A percentile compares a stretch with the other conserved stretches of the same genome.
These are phyloP conservation scores for Nitzschia inconspicua DNA, from an alignment of 108 stramenopile genomes.

Conservation along the genomic window DNA sequence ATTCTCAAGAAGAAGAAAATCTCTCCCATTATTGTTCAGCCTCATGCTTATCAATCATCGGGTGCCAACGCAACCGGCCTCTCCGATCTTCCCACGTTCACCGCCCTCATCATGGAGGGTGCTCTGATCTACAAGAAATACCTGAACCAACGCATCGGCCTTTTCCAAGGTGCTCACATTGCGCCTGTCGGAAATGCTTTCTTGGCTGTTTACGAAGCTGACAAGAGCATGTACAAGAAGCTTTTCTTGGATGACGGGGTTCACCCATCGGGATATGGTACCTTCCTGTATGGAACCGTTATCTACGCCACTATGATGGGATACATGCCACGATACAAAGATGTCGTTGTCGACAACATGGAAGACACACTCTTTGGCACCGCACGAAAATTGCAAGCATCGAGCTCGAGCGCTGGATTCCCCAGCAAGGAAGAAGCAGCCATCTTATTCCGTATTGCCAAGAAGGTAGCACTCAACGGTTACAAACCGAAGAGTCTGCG, in stretches of 20 bases:
- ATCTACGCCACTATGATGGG: conserved; percentile 44
- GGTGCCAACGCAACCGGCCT: conserved; percentile 40
- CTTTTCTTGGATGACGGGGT: conserved; percentile 44
- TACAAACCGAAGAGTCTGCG: conserved; percentile 15
- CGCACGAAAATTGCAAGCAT: conserved; percentile 24
- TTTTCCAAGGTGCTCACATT: conserved; percentile 18
- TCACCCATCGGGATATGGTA: conserved; percentile 47
- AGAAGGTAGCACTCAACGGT: conserved; percentile 31
- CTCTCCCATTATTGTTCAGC: conserved; percentile 44
- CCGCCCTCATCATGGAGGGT: conserved; percentile 40
- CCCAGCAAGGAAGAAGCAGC: conserved; percentile 37
- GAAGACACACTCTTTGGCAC: conserved; percentile 24
- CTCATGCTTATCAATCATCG: conserved; percentile 38
- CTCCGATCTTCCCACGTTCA: conserved; percentile 45
- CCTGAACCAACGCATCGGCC: conserved; percentile 21
- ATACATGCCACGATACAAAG: conserved; percentile 33
- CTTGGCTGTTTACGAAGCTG: conserved; percentile 43
- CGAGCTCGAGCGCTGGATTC: not conserved
- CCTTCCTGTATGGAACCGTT: conserved; percentile 42
- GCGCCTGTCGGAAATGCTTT: conserved; percentile 58
- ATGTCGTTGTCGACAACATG: conserved; percentile 23
- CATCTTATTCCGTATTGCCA: conserved; percentile 36
- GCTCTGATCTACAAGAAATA: conserved; percentile 30
- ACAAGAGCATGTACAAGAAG: conserved; percentile 28
- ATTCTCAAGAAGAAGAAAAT: conserved; percentile 28